Evolutionary conservation across 1,284 basidiomycete species (phyloP), one percentile per base, ranked within the genome.

Genomic region (Exobasidium rhododendri): DNA sequence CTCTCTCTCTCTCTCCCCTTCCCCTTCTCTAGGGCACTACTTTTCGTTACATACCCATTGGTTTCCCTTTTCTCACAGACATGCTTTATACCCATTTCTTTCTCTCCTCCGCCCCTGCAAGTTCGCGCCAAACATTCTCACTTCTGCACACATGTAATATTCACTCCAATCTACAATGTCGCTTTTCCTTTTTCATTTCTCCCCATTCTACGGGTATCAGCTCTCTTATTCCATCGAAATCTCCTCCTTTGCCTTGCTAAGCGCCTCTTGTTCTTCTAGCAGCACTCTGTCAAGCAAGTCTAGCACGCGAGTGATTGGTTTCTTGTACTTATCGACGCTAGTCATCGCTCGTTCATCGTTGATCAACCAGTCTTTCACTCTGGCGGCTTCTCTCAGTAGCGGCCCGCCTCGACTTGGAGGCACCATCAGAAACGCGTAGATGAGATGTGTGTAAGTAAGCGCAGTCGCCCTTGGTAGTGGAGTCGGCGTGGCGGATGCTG

Each of bases 51-150:
- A 52, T 43, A 22, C 50, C n/a, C 29, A 3, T 32, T 52, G 20
- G 29, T 54, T 10, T 14, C 52, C 17, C 20, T 55, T 55, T 44
- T 55, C 40, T n/a, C 22, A 14, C 3, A 32, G 35, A 32, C 52
- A 7, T 13, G 7, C 11, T 22, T n/a, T 7, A 47, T 26, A 24
- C 47, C 13, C 47, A 14, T 3, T 47, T 24, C 13, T 50, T 50
- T 26, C 13, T 13, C 13, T 50, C 47, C 14, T 20, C 28, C 28
- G 14, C 47, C 13, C 4, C 14, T 20, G 28, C 13, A 50, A 50
- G 22, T 22, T 45, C 24, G 44, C 44, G 24, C n/a, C n/a, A n/a
- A n/a, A n/a, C n/a, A n/a, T n/a, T n/a, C n/a, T n/a, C n/a, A n/a
- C n/a, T n/a, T n/a, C n/a, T n/a, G n/a, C n/a, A n/a, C n/a, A n/a